These are phyloP conservation scores for Xylaria bambusicola DNA, from an alignment of 495 filamentous ascomycete genomes.

Conservation along the genomic window DNA sequence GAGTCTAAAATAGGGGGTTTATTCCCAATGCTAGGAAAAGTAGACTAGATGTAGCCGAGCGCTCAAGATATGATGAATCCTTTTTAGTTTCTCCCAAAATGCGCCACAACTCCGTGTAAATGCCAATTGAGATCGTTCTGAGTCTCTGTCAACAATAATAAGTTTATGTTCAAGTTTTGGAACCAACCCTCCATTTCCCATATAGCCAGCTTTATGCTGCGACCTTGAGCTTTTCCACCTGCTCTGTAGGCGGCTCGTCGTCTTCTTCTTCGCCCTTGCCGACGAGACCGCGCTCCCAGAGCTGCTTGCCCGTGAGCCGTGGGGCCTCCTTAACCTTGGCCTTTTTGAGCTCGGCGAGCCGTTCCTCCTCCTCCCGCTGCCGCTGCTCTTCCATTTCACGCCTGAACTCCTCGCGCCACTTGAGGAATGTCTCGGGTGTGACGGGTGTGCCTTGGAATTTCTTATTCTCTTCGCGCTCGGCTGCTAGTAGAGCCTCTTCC, in stretches of 20 bases:
- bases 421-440: constrained; percentile 77
- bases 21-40: constrained; percentile 6
- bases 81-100: constrained; percentile 20
- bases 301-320: constrained; percentile 74
- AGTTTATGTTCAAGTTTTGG: background rate
- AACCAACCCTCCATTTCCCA: background rate
- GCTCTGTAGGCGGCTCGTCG: constrained; percentile 54
- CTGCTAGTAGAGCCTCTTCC: constrained; percentile 66
- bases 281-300: constrained; percentile 82
- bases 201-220: constrained; percentile 23
- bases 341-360: constrained; percentile 74
- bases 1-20: constrained; percentile 25
- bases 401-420: constrained; percentile 78
- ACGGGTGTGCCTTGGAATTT: constrained; percentile 95
- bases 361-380: constrained; percentile 64
- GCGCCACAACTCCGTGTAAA: constrained; percentile 32
- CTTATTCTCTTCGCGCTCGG: constrained; percentile 88
- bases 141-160: constrained; percentile 7
- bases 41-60: constrained; percentile 15
- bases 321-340: constrained; percentile 63
- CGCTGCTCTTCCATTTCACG: constrained; percentile 75
- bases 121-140: constrained; percentile 18
- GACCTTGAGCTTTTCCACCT: constrained; percentile 69
- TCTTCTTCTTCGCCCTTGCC: constrained; percentile 77
- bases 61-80: constrained; percentile 10